Evolutionary conservation across 2,329 filamentous ascomycete genomes (phyloP), one percentile per base, ranked within the genome.

Genomic region (Diaporthe sp.): DNA sequence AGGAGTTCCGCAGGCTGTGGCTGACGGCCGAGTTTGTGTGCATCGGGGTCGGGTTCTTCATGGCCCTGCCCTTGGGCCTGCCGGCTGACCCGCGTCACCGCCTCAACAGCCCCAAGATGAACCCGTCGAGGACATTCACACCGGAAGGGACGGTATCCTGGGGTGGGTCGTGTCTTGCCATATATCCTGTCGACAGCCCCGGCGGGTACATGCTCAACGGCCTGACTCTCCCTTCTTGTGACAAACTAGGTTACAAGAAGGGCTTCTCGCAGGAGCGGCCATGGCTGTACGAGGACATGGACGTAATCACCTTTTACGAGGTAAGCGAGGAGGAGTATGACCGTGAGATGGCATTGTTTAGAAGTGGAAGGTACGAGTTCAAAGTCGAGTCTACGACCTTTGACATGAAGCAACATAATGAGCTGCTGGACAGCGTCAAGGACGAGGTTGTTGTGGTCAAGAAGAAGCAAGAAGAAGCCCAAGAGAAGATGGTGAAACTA

Each of bases 271-370:
- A 84, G 0, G 81, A 85, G 0, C 79, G 82, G 39, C 89, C 90
- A 0, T 90, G 89, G 86, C 83, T 91, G 2, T 91, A 90, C 78
- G 84, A 87, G 67, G 87, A 90, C 76, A 90, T 91, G 76, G 90
- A 92, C 77, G 85, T 90, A 58, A 83, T 91, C 28, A 88, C 86
- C 0, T 91, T 88, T 80, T 88, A 90, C 77, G 85, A 87, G 73
- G 89, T 91, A 20, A 85, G 79, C 47, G 87, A 90, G 76, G 82
- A 84, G 17, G 88, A 91, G 77, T 87, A 90, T 49, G 87, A 90
- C 73, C 78, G 81, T 13, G 77, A 88, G 65, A 82, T 90, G 37
- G 84, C 84, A 1, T 80, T 85, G 1, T 91, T 90, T 79, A 82
- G 85, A 34, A 85, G 85, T 22, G 90, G 89, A 0, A 81, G 84